Base-by-base conservation (phyloP, 1,139 yeast genomes). In the Kodamaea plutei region DNA sequence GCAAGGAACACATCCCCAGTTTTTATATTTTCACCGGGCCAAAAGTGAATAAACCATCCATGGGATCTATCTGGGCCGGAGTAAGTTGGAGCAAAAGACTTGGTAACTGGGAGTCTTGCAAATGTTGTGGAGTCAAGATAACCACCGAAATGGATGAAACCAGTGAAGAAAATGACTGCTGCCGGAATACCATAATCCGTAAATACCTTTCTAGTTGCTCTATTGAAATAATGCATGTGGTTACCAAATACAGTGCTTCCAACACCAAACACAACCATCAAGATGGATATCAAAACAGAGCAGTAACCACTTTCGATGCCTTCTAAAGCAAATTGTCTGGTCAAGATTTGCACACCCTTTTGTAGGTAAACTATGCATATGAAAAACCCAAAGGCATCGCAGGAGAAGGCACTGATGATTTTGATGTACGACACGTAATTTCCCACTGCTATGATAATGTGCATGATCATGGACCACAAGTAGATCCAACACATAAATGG, bases 401-500 rank as follows among this genome's bases (percentile, higher is more conserved):
- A 91, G 5, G 95, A 85, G 53, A 78, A 91, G 36, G 76, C 64
- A 2, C 95, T 83, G 21, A 91, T 85, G 44, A 75, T 81, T 43
- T 76, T 74, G 56, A 89, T 62, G 34, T 76, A 78, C 33, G 79
- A 69, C 23, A 85, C 84, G 49, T 76, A 64, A 54, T 91, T 91
- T 33, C 75, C 64, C 2, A 82, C 45, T 0, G 96, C 91, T 22
- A 89, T 67, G 1, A 79, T 37, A 22, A 84, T 62, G 58, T 91
- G 97, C 63, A 85, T 71, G 5, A 79, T 69, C 85, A 84, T 83
- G 4, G 88, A 72, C 98, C 98, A 91, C 6, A 91, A 64, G 48
- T 88, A 85, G 17, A 89, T 67, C 97, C 97, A 91, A 51, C 93
- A 82, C 96, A 91, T 89, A 54, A 91, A 91, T 15, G 91, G 88